Evolutionary conservation across 768 basidiomycete species (phyloP), one percentile per base, ranked within the genome.

Genomic region (Tylopilus rubrobrunneus): DNA sequence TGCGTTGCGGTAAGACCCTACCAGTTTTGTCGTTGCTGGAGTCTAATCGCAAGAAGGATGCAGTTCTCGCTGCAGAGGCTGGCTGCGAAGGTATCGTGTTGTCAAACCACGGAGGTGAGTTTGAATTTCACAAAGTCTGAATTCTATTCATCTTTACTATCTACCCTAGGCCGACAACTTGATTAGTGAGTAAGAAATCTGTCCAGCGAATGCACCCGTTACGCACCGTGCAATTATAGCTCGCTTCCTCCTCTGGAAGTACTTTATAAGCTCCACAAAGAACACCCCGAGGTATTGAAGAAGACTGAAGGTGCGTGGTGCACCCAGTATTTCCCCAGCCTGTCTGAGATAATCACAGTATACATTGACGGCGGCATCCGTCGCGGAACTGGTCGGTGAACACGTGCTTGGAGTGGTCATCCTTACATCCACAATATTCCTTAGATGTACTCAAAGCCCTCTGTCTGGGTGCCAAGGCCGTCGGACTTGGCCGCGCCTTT

Each of bases 81-180:
- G 91, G 92, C 12, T 86, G 90, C 17, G 86, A 95, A 52, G 95
- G 89, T 5, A 92, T 98, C 56, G 76, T 95, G 52, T 72, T 98
- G 9, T 91, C 88, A 1, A 98, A 98, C 60, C 95, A 98, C 61
- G 95, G 95, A 51, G 95, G 91, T 79, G 62, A 59, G 71, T 15
- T 42, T 40, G 15, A 42, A 25, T 8, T 44, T 45, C 15, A 29
- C 6, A 42, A 40, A 44, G 23, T 28, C 14, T 19, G 21, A 36
- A 48, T 7, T 11, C 34, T 41, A 37, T 49, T 58, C 23, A 57
- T 50, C n/a, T 33, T 48, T 29, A 25, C 10, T 40, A 14, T 50
- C 9, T 41, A 15, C 49, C 31, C 40, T 46, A 61, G 87, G 87
- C 40, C 80, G 92, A 27, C 90, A 94, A 68, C 72, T 94, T 49